phyloP scores from a whole-genome alignment of 352 stramenopile species.

The Pythium rishiriense region DNA sequence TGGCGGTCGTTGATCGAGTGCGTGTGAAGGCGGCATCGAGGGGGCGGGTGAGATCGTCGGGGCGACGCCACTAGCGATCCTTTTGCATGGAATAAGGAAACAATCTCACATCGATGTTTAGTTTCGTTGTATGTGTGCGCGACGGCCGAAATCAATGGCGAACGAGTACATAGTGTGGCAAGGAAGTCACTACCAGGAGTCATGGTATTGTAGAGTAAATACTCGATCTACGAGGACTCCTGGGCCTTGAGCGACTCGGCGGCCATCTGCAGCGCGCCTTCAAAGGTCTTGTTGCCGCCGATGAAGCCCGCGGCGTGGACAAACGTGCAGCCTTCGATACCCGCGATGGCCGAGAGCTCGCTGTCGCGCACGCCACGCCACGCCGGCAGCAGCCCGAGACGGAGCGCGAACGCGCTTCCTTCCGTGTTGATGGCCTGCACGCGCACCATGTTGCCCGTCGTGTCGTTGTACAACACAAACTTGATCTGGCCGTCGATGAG shows the following conservation, averaged over 20 bases:
- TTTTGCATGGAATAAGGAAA: no score
- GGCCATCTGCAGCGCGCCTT: conserved; percentile 96
- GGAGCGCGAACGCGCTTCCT: conserved; percentile 92
- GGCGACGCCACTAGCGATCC: no score
- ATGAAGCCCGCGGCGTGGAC: conserved; percentile 99
- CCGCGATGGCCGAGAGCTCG: conserved; percentile 83
- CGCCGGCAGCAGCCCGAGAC: conserved; percentile 85
- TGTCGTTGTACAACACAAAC: conserved; percentile 97
- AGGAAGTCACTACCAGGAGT: no score
- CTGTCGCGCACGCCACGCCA: conserved; percentile 96
- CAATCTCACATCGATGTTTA: no score
- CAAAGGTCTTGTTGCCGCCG: conserved; percentile 95
- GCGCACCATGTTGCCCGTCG: conserved; percentile 92
- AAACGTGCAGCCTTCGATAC: conserved; percentile 95
- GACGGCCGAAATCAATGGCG: no score
- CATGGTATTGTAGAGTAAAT: no score
- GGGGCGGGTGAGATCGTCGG: no score
- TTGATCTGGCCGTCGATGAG: conserved; percentile 91
- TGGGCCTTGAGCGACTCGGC: conserved; percentile 52
- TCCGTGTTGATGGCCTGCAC: conserved; percentile 96
- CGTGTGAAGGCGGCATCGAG: no score
- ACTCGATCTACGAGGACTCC: conserved; percentile 16
- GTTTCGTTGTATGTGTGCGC: no score
- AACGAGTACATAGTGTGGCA: no score
- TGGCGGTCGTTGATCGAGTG: no score